phyloP scores from a whole-genome alignment of 1,284 basidiomycete species.

The Austroboletus novae-zelandiae region DNA sequence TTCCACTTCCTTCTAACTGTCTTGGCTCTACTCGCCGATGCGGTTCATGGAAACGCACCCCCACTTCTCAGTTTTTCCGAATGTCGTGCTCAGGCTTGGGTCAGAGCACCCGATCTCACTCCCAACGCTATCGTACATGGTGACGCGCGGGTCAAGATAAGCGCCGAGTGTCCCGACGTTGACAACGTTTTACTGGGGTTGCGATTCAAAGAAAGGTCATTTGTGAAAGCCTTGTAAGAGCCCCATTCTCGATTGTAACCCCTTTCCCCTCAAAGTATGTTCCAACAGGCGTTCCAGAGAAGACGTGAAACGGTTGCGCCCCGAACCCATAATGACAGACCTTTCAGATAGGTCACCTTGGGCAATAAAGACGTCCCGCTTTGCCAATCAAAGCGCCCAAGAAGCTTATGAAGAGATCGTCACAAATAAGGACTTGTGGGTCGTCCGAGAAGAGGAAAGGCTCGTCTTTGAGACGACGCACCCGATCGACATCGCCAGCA shows the following conservation, averaged over 20 bases:
- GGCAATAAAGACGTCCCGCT: background rate
- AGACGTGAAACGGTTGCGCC: background rate
- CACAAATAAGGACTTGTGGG: no score
- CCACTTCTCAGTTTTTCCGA: no score
- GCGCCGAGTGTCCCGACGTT: constrained; percentile 14
- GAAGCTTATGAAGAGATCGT: constrained; percentile 9
- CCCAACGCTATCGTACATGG: constrained; percentile 15
- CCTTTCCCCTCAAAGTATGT: background rate
- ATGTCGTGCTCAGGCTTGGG: constrained; percentile 15
- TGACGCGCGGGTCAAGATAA: constrained; percentile 19
- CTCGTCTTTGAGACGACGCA: constrained; percentile 15
- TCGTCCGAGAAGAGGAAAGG: constrained; percentile 2
- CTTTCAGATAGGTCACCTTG: background rate
- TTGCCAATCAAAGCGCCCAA: background rate
- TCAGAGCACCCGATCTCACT: constrained; percentile 21
- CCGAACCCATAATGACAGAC: background rate
- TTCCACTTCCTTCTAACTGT: constrained; percentile 4
- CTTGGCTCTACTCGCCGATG: constrained; percentile 3
- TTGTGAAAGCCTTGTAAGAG: constrained; percentile 15
- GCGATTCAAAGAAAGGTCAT: constrained; percentile 22
- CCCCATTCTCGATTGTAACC: background rate
- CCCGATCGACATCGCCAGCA: background rate
- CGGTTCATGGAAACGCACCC: background rate
- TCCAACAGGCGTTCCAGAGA: constrained; percentile 8
- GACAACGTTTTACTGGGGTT: constrained; percentile 13